Evolutionary conservation across 192 early-diverging fungal species (phyloP), one percentile per base, ranked within the genome.

Genomic region (Oehlia diaphana): DNA sequence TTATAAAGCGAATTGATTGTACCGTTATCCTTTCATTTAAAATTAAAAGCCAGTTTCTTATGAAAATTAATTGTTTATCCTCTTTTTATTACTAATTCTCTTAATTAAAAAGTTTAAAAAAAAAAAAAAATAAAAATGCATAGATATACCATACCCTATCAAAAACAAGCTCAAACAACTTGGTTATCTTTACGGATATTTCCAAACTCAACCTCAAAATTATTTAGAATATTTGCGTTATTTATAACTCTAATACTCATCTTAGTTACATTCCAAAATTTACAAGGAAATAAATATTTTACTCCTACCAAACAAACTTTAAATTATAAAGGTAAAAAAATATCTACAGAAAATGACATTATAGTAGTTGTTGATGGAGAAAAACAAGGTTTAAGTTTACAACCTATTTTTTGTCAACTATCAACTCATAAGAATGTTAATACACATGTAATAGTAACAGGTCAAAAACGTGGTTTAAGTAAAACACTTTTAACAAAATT

Each of bases 371-470:
- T 78, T 53, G 65, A 68, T 26, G 77, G 65, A 3, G 62, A 37
- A n/a, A 65, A 69, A 37, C 77, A 78, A 78, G 65, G 44, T 21
- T 69, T 50, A 26, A 9, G 3, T 49, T 39, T 78, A 35, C 65
- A 58, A 14, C 66, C 77, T 19, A 21, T 70, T 33, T 53, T 69
- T n/a, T 78, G 77, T 68, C 23, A 78, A 50, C 13, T 78, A 5
- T 35, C 65, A 66, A 33, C 47, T 16, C 7, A 10, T 2, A 21
- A 37, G 7, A 37, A 65, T 3, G 9, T 37, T 42, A 9, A 8
- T 23, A 63, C 42, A 7, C 63, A 78, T 33, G 66, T 78, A 6
- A 35, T 78, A 31, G 44, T 58, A 9, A 68, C 66, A 1, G 77
- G 77, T 7, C 12, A 33, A 33, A 19, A 47, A 33, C 77, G 65